phyloP scores from a whole-genome alignment of 768 basidiomycete species.

The Boletus edulis region DNA sequence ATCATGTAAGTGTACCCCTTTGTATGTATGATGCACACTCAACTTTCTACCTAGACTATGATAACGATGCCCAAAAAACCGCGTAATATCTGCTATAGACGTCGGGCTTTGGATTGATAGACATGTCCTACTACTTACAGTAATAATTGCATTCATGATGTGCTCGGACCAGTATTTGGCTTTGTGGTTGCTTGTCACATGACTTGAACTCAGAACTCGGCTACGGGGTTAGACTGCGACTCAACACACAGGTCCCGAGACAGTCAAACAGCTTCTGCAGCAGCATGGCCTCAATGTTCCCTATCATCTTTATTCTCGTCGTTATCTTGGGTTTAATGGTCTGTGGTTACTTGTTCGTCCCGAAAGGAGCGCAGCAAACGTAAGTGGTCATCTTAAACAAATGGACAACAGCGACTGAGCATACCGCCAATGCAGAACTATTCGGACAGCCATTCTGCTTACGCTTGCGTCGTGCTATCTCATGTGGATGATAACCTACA shows the following conservation, averaged over 20 bases:
- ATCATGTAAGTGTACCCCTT: conserved; percentile 60
- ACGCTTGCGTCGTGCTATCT: conserved; percentile 84
- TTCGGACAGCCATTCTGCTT: conserved; percentile 78
- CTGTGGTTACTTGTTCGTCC: conserved; percentile 63
- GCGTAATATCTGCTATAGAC: conserved; percentile 61
- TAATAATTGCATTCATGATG: not conserved
- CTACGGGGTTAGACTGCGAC: too few species aligned
- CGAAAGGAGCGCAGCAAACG: conserved; percentile 91
- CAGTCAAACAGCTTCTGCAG: not conserved
- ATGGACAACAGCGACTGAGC: not conserved
- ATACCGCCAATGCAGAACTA: conserved; percentile 50
- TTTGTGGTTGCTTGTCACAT: conserved; percentile 2
- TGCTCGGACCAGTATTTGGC: not conserved
- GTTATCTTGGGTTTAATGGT: conserved; percentile 64
- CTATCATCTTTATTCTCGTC: conserved; percentile 65
- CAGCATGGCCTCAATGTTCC: conserved; percentile 67
- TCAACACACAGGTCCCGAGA: not conserved
- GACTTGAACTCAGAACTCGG: conserved; percentile 3
- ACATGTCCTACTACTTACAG: not conserved
- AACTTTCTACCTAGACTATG: conserved; percentile 65
- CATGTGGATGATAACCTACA: conserved; percentile 97
- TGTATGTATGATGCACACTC: conserved; percentile 6
- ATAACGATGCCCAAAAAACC: conserved; percentile 84
- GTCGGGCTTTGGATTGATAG: conserved; percentile 53
- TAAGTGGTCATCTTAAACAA: conserved; percentile 38